Base-by-base conservation (phyloP, 2,329 filamentous ascomycete genomes). In the Diaporthe capsici region DNA sequence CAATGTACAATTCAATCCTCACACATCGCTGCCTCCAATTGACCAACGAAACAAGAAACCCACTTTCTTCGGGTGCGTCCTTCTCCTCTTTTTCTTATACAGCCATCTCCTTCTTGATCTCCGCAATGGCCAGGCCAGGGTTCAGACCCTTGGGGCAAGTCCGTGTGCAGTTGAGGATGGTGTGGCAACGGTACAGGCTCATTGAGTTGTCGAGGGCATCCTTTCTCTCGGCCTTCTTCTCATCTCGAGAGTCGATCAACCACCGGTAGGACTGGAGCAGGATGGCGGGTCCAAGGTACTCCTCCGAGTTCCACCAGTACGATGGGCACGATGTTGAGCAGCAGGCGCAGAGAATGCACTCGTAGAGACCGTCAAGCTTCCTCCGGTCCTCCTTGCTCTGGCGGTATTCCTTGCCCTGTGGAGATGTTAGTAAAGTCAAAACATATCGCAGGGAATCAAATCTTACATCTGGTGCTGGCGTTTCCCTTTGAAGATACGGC, bases 221-320 rank as follows among this genome's bases (percentile, higher is more conserved):
- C 91, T 97, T 97, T 84, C 97, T 94, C 90, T 98, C 92, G 76
- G 90, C 92, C 82, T 90, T 97, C 86, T 91, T 92, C 91, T 98
- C 94, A 85, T 99, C 97, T 86, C 97, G 94, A 58, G 95, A 97
- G 85, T 99, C 97, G 83, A 93, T 94, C 80, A 99, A 90, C 97
- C 97, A 99, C 84, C 96, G 93, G 92, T 98, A 99, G 12, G 95
- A 98, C 88, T 99, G 97, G 80, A 99, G 92, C 72, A 99, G 94
- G 77, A 99, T 95, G 80, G 97, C 97, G 76, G 97, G 97, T 78
- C 97, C 97, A 70, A 99, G 94, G 89, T 99, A 99, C 87, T 98
- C 96, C 88, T 98, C 96, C 81, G 94, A 93, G 90, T 99, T 99
- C 97, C 97, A 99, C 97, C 97, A 99, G 91, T 99, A 99, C 25